Conservation (phyloP, 2,329 filamentous ascomycete species). For the Aspergillus calidoustus region DNA sequence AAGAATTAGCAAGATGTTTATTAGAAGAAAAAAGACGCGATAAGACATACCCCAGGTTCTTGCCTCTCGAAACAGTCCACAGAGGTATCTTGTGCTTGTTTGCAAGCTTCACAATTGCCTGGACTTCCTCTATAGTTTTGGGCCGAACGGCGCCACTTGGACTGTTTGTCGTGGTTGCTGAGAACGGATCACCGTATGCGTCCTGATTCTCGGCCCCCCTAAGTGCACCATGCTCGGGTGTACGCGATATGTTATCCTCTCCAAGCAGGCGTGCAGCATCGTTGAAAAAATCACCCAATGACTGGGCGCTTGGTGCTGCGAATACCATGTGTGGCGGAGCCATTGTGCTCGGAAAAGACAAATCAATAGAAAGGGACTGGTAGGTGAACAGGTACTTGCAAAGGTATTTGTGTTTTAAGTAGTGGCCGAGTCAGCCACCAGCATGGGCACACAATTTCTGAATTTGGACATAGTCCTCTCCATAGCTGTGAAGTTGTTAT, state of each 20-base stretch:
- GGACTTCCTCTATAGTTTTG: slow-evolving; percentile 2
- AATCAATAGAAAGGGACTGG: too few relatives aligned
- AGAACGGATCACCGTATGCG: slow-evolving; percentile 13
- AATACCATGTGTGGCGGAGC: too few relatives aligned
- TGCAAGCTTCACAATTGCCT: slow-evolving; percentile 9
- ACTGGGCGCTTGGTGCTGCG: neutral
- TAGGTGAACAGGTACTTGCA: too few relatives aligned
- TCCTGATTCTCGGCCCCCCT: neutral
- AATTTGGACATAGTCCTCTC: too few relatives aligned
- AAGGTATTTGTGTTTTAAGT: too few relatives aligned
- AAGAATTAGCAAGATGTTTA: too few relatives aligned
- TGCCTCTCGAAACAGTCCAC: slow-evolving; percentile 11
- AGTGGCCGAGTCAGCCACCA: too few relatives aligned
- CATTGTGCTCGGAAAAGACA: too few relatives aligned
- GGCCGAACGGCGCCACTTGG: slow-evolving; percentile 10
- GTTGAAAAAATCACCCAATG: neutral
- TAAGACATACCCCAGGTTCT: slow-evolving; percentile 10
- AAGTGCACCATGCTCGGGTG: slow-evolving; percentile 4
- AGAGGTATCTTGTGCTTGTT: slow-evolving; percentile 10
- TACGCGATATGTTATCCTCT: slow-evolving; percentile 7
- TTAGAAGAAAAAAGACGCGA: too few relatives aligned
- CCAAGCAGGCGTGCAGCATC: slow-evolving; percentile 4
- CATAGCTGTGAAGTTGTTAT: too few relatives aligned
- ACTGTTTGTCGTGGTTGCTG: neutral
- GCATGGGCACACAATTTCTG: too few relatives aligned